A percentile compares a stretch with the other conserved stretches of the same genome.
Conservation (phyloP, 2,329 filamentous ascomycete species). For the Stagonosporopsis chrysanthemi region DNA sequence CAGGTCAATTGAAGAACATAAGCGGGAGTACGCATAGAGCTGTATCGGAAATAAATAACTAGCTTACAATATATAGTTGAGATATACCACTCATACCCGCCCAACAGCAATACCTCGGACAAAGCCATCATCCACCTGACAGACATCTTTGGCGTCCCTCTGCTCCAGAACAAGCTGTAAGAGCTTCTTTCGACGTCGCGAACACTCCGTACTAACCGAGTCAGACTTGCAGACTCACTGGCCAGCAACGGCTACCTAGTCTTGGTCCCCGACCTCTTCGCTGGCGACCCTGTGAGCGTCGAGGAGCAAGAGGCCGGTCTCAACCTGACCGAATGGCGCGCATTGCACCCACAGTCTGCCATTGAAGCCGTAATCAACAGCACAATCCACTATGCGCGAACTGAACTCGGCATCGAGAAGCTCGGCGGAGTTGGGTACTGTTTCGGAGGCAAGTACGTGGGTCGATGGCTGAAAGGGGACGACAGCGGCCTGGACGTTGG, state of each 20-base stretch:
- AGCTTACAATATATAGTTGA: constrained; percentile 17
- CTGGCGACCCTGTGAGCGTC: constrained; percentile 37
- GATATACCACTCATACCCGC: constrained; percentile 33
- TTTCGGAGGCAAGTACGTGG: constrained; percentile 78
- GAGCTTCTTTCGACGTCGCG: not conserved
- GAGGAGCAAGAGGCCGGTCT: constrained; percentile 72
- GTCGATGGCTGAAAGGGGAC: constrained; percentile 63
- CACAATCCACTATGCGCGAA: constrained; percentile 65
- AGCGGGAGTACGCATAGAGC: constrained; percentile 30
- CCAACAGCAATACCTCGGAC: constrained; percentile 22
- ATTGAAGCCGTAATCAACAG: constrained; percentile 59
- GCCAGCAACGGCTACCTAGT: constrained; percentile 45
- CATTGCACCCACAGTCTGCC: constrained; percentile 53
- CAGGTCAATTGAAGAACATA: constrained; percentile 33
- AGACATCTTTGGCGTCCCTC: constrained; percentile 46
- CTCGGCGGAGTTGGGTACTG: constrained; percentile 75
- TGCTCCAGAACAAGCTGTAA: constrained; percentile 44
- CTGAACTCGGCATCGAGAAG: constrained; percentile 62
- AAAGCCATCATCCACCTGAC: constrained; percentile 47
- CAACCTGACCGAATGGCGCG: constrained; percentile 55
- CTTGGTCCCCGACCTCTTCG: constrained; percentile 47
- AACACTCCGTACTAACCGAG: not conserved
- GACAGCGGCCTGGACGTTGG: constrained; percentile 66
- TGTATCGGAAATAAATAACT: too few species aligned
- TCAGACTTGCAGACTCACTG: constrained; percentile 44